Evolutionary conservation across 2,329 filamentous ascomycete genomes (phyloP).

Genomic region (Annulohypoxylon truncatum): DNA sequence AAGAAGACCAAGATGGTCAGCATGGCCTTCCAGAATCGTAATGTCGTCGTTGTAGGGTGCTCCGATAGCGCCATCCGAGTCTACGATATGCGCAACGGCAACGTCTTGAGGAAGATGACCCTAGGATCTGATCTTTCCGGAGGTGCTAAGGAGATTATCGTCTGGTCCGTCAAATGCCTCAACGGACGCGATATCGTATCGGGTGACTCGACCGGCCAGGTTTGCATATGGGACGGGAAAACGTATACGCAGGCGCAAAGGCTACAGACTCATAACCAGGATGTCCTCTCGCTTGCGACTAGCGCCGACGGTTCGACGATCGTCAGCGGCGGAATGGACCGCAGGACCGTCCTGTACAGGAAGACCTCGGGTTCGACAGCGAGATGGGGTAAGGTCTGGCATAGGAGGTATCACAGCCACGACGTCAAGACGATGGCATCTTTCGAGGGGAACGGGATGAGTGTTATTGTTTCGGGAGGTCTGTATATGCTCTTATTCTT

Average conservation of each 20-base stretch:
- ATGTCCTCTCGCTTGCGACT: conserved; percentile 87
- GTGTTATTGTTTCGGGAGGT: conserved; percentile 92
- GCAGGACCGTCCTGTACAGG: conserved; percentile 85
- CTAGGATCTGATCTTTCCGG: conserved; percentile 81
- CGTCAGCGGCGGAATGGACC: conserved; percentile 91
- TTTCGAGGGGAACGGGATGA: conserved; percentile 85
- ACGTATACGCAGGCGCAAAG: conserved; percentile 90
- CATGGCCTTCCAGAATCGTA: conserved; percentile 86
- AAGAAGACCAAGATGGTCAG: conserved; percentile 92
- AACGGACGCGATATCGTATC: conserved; percentile 91
- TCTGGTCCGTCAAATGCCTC: conserved; percentile 93
- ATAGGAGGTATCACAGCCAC: conserved; percentile 88
- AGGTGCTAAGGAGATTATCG: conserved; percentile 85
- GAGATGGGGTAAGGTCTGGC: conserved; percentile 87
- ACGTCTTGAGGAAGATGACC: conserved; percentile 83
- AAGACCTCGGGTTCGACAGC: conserved; percentile 68
- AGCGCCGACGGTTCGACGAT: conserved; percentile 84
- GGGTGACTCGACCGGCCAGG: conserved; percentile 92
- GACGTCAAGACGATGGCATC: conserved; percentile 95
- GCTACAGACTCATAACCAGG: conserved; percentile 87
- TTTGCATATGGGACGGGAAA: conserved; percentile 93
- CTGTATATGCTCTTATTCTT: conserved; percentile 48
- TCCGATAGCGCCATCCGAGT: conserved; percentile 94
- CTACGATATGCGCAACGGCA: conserved; percentile 84
- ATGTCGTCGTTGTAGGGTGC: conserved; percentile 88